Conservation (phyloP, 495 filamentous ascomycete genomes). For the Neurospora tetraspora region DNA sequence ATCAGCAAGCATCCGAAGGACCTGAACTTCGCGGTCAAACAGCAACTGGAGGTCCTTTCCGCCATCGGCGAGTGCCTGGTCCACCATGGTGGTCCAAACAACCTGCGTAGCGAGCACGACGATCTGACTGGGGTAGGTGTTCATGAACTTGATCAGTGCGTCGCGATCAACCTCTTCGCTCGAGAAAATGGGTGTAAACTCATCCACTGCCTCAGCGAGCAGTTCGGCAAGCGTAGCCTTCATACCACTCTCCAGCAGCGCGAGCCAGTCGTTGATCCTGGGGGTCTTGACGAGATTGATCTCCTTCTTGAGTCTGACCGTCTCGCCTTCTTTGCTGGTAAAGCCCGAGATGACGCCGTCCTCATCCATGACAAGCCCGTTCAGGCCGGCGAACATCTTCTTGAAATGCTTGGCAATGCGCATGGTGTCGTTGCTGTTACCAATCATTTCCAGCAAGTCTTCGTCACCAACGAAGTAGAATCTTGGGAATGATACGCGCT, state of each 20-base stretch:
- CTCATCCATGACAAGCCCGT: constrained; percentile 83
- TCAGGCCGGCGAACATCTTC: constrained; percentile 98
- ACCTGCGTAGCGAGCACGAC: constrained; percentile 93
- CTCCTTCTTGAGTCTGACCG: constrained; percentile 74
- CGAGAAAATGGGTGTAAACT: constrained; percentile 62
- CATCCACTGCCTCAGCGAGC: constrained; percentile 72
- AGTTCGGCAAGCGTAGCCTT: constrained; percentile 86
- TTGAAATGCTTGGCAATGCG: constrained; percentile 97
- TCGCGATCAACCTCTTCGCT: constrained; percentile 52
- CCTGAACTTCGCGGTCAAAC: constrained; percentile 64
- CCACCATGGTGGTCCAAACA: constrained; percentile 82
- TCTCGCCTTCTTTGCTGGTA: constrained; percentile 91
- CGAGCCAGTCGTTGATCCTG: constrained; percentile 96
- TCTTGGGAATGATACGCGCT: constrained; percentile 90
- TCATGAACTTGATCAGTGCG: constrained; percentile 66
- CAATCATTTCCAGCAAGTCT: constrained; percentile 98
- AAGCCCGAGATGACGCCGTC: constrained; percentile 81
- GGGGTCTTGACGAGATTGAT: constrained; percentile 89
- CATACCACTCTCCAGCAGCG: constrained; percentile 84
- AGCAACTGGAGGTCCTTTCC: constrained; percentile 56
- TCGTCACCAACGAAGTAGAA: constrained; percentile 99
- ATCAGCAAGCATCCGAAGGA: constrained; percentile 72
- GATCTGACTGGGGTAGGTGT: constrained; percentile 80
- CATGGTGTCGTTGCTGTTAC: constrained; percentile 93
- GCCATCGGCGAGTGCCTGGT: constrained; percentile 59